Base-by-base conservation (phyloP, 2,329 filamentous ascomycete genomes). In the Neofusicoccum parvum region DNA sequence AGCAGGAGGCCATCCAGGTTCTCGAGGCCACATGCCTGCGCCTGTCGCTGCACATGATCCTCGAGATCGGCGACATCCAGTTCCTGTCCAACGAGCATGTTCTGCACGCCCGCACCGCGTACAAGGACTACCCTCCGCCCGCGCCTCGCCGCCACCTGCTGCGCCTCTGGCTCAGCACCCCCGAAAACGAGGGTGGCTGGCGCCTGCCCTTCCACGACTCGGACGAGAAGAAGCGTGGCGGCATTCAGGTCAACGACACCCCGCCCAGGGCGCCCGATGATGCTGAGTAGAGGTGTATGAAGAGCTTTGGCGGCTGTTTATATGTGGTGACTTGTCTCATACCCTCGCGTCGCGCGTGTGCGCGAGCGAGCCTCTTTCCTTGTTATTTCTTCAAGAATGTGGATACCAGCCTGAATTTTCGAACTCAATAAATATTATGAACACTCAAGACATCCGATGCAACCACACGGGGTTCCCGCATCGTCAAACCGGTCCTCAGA, bases 41-140 rank as follows among this genome's bases (percentile, higher is more conserved):
- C 5, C 81, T 93, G 59, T 85, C 90, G 3, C 82, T 96, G 69
- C 92, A 96, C 79, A 96, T 96, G 92, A 81, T 95, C 49, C 84
- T 96, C 9, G 91, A 94, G 70, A 86, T 95, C 17, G 92, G 92
- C 54, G 92, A 96, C 73, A 94, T 96, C 68, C 93, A 96, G 78
- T 94, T 96, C 78, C 74, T 96, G 65, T 88, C 88, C 70, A 96
- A 96, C 75, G 85, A 86, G 56, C 92, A 96, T 74, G 84, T 95
- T 3, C 78, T 96, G 54, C 93, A 96, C 75, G 90, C 92, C 0
- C 81, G 92, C 54, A 96, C 92, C 0, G 91, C 85, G 34, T 96
- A 96, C 79, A 91, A 83, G 68, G 91, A 92, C 71, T 83, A 86
- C 76, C 85, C 86, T 15, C 87, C 90, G 36, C 89, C 90, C 48